Base-by-base conservation (phyloP, 768 basidiomycete genomes). In the Amanita exitialis region DNA sequence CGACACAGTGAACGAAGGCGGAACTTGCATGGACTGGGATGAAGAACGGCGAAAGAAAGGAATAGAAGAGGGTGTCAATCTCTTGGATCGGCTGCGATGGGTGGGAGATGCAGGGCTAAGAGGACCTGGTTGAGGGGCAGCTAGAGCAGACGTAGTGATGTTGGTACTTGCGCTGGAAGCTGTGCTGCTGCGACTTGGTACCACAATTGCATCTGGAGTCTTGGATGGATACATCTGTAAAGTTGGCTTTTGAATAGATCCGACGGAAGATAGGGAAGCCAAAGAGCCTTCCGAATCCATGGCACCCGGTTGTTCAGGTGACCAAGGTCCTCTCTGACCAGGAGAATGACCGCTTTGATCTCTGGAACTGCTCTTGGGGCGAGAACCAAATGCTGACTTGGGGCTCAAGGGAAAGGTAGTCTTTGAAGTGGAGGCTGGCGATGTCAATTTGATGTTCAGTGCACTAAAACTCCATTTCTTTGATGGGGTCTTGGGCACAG, bases 381-480 rank as follows among this genome's bases (percentile, higher is more conserved):
- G 83, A n/a, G 50, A 51, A 51, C 78, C 77, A 60, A 86, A 82
- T 15, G 79, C 77, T 20, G 79, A 71, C 51, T 82, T 79, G 16
- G 86, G 84, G 58, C 85, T 87, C 47, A 82, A 62, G 10, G 82
- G 76, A 54, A 82, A 78, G 15, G 70, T 65, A 27, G 80, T 70
- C 37, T 79, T 78, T 27, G 41, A 42, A 56, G 79, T 68, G 37
- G 76, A 73, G 15, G 72, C 73, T 16, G 84, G 80, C 23, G 81
- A 83, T 12, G 82, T 76, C 46, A 89, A 66, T 61, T 78, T 88
- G 64, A 87, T 76, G 57, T 86, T 89, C 3, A 93, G 69, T 20
- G 86, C 88, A 55, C 77, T 85, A 64, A 94, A 87, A 62, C 90
- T 93, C 91, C 91, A 94, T 66, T 94, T 94, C 77, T 92, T 93